phyloP scores from a whole-genome alignment of 2,329 filamentous ascomycete species.

The Microdochium bolleyi region DNA sequence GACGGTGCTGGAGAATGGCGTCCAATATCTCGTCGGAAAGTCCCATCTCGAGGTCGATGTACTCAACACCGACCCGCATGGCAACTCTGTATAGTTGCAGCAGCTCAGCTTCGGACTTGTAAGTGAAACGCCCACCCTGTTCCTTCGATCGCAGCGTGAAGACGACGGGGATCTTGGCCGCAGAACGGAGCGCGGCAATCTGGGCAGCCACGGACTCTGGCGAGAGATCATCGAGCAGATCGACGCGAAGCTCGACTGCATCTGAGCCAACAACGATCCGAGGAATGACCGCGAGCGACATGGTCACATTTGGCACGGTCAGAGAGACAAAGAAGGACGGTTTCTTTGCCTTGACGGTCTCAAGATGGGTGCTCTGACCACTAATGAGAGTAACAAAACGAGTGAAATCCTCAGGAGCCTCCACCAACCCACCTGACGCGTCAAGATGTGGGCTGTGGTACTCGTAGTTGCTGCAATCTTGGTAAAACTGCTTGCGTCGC shows the following conservation, averaged over 20 bases:
- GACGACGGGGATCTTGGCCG: conserved; percentile 71
- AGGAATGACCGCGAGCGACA: conserved; percentile 57
- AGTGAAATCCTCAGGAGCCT: conserved; percentile 58
- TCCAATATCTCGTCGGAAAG: conserved; percentile 71
- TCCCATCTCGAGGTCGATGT: conserved; percentile 86
- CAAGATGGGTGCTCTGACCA: conserved; percentile 49
- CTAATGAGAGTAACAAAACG: conserved; percentile 65
- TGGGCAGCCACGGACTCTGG: conserved; percentile 76
- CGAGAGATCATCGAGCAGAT: conserved; percentile 71
- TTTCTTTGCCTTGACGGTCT: conserved; percentile 52
- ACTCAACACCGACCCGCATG: conserved; percentile 79
- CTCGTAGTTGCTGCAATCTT: conserved; percentile 87
- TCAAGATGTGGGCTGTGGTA: conserved; percentile 72
- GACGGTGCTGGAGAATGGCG: conserved; percentile 53
- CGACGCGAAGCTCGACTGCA: conserved; percentile 89
- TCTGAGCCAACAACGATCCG: conserved; percentile 77
- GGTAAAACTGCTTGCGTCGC: conserved; percentile 81
- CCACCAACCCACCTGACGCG: conserved; percentile 27
- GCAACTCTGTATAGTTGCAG: conserved; percentile 70
- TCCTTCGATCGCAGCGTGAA: conserved; percentile 83
- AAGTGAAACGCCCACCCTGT: conserved; percentile 84
- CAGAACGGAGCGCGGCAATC: conserved; percentile 67
- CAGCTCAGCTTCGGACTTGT: conserved; percentile 63
- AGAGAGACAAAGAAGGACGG: conserved; percentile 90
- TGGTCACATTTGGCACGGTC: conserved; percentile 67